A percentile compares a stretch with the other conserved stretches of the same genome.
Evolutionary conservation across 1,139 yeast genomes (phyloP).

Genomic region (Hyphopichia buzzinii): DNA sequence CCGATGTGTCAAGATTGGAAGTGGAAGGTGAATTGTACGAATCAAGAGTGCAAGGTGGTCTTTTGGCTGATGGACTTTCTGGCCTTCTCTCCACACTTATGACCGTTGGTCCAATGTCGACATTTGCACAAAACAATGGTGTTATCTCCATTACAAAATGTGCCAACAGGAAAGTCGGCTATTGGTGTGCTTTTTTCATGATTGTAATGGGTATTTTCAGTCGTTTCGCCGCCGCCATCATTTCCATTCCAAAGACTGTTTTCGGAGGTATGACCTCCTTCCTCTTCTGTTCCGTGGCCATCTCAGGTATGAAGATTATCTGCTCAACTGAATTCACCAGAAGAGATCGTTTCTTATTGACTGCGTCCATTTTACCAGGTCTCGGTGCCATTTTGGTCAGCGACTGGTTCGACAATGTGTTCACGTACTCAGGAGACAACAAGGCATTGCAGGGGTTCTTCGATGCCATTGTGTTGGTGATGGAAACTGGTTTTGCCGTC

Average conservation of each 20-base stretch:
- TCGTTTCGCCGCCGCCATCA: slow-evolving; percentile 86
- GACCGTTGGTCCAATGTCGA: slow-evolving; percentile 80
- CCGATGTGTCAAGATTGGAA: slow-evolving; percentile 81
- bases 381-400: slow-evolving; percentile 76
- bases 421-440: slow-evolving; percentile 74
- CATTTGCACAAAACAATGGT: slow-evolving; percentile 93
- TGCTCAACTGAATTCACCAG: slow-evolving; percentile 75
- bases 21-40: slow-evolving; percentile 81
- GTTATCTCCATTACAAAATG: slow-evolving; percentile 88
- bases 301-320: slow-evolving; percentile 81
- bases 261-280: slow-evolving; percentile 93
- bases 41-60: slow-evolving; percentile 87
- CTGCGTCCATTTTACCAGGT: slow-evolving; percentile 75
- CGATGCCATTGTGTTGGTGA: slow-evolving; percentile 76
- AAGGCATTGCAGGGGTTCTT: slow-evolving; percentile 63
- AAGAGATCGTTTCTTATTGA: slow-evolving; percentile 81
- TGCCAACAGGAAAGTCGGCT: slow-evolving; percentile 82
- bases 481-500: slow-evolving; percentile 86
- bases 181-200: slow-evolving; percentile 84
- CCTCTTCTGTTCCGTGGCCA: slow-evolving; percentile 84
- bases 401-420: slow-evolving; percentile 70
- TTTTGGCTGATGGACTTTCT: slow-evolving; percentile 74
- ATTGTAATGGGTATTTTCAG: slow-evolving; percentile 83
- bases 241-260: slow-evolving; percentile 79
- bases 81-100: slow-evolving; percentile 72